Conservation (phyloP, 306 rosid species). For the Hippophae gyantsensis region DNA sequence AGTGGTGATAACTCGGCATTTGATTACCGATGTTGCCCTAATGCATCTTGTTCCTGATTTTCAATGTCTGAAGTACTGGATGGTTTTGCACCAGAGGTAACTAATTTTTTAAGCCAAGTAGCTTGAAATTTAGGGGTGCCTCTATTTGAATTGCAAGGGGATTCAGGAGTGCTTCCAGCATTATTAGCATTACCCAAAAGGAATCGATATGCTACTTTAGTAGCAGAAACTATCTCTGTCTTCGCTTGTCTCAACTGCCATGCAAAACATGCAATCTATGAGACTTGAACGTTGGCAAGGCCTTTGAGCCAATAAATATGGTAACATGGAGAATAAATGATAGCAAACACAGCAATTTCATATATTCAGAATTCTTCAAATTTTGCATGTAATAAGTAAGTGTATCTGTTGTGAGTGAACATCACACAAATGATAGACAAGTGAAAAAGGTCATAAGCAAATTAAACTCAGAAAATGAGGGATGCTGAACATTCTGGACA, state of each 20-base stretch:
- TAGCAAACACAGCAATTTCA: neutral
- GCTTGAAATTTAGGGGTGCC: conserved; percentile 67
- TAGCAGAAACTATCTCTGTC: conserved; percentile 80
- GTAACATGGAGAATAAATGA: neutral
- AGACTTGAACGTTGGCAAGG: neutral
- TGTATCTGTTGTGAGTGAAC: no score
- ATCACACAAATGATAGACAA: no score
- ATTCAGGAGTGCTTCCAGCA: conserved; percentile 32
- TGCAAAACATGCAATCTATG: conserved; percentile 4
- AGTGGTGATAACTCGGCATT: conserved; percentile 15
- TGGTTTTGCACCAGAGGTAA: conserved; percentile 80
- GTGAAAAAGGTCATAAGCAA: no score
- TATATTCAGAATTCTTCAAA: no score
- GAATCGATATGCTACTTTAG: conserved; percentile 94
- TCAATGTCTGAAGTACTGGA: conserved; percentile 68
- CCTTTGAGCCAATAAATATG: neutral
- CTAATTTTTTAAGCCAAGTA: conserved; percentile 76
- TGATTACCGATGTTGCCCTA: conserved; percentile 23
- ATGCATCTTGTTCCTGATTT: conserved; percentile 36
- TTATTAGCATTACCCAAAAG: conserved; percentile 66
- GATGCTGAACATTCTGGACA: no score
- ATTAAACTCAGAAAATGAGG: no score
- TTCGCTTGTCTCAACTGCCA: conserved; percentile 93
- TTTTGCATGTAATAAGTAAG: no score
- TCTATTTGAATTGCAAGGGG: conserved; percentile 58